Evolutionary conservation across 495 filamentous ascomycete genomes (phyloP).

Genomic region (Chaetomium cochliodes): DNA sequence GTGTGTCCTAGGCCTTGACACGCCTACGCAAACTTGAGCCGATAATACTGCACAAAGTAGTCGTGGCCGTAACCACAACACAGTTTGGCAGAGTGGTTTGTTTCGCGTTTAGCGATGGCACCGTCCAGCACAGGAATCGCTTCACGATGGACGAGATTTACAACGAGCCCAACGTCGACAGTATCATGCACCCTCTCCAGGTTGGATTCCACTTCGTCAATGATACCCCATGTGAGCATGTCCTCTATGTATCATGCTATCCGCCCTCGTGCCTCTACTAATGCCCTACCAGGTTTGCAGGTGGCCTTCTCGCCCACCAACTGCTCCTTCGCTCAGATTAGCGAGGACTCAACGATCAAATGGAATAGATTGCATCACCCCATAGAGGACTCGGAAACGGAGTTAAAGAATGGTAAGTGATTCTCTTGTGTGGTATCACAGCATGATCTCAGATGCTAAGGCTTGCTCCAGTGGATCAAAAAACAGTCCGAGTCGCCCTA

Average conservation of each 20-base stretch:
- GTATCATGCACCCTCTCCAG: constrained; percentile 66
- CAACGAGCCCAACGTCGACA: constrained; percentile 58
- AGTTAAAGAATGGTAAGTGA: constrained; percentile 46
- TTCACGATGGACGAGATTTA: constrained; percentile 64
- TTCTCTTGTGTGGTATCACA: background rate
- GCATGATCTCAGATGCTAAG: background rate
- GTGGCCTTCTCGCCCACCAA: constrained; percentile 73
- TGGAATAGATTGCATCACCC: constrained; percentile 62
- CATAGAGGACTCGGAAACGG: constrained; percentile 40
- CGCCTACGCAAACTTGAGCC: constrained; percentile 66
- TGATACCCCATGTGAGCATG: constrained; percentile 49
- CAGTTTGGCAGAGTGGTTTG: constrained; percentile 67
- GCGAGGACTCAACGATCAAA: constrained; percentile 63
- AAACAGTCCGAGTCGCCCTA: constrained; percentile 42
- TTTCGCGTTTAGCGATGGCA: constrained; percentile 71
- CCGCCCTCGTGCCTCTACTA: constrained; percentile 9
- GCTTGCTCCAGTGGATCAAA: constrained; percentile 39
- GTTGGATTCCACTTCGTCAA: constrained; percentile 67
- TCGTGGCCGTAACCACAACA: constrained; percentile 64
- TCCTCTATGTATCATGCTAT: background rate
- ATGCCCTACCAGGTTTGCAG: constrained; percentile 53
- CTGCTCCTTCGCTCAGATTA: constrained; percentile 62
- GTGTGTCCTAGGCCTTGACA: constrained; percentile 50
- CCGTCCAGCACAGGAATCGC: constrained; percentile 73
- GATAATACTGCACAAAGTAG: constrained; percentile 60